Percentiles rank a stretch among this genome's conserved stretches.
Evolutionary conservation across 371 early-diverging fungal species (phyloP).

Genomic region (Umbelopsis sp.): DNA sequence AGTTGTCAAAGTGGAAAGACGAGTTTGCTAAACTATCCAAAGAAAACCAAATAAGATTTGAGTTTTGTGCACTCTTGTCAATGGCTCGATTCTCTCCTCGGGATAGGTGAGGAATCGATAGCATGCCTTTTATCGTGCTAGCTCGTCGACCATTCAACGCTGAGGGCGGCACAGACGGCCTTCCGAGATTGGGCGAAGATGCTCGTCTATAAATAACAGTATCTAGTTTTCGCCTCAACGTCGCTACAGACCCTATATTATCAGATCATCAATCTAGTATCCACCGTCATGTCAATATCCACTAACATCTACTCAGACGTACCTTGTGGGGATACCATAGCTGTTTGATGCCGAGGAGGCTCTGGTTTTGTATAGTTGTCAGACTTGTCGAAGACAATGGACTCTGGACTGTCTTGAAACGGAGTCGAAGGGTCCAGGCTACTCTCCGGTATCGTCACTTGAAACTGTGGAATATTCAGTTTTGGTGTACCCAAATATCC

Average conservation of each 20-base stretch:
- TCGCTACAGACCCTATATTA: not conserved
- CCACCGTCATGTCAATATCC: too few relatives aligned
- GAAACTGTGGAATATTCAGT: not conserved
- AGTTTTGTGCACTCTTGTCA: not conserved
- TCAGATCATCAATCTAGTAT: not conserved
- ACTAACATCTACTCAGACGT: not conserved
- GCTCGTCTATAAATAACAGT: slow-evolving; percentile 20
- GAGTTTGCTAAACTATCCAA: not conserved
- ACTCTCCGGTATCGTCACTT: not conserved
- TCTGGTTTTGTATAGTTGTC: not conserved
- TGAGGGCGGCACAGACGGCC: not conserved
- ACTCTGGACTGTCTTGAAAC: not conserved
- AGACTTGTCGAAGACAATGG: not conserved
- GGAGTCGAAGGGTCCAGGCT: not conserved
- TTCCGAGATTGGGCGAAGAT: slow-evolving; percentile 17
- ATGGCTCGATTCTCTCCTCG: not conserved
- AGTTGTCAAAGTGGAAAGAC: slow-evolving; percentile 4
- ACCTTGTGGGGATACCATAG: not conserved
- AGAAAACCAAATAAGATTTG: not conserved
- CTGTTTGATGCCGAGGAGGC: not conserved
- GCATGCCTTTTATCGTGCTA: not conserved
- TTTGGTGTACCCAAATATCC: not conserved
- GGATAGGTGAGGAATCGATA: not conserved
- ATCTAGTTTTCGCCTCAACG: slow-evolving; percentile 13
- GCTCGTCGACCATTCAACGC: not conserved